Evolutionary conservation across 2,329 filamentous ascomycete species (phyloP).

Genomic region (Aspergillus arachidicola): DNA sequence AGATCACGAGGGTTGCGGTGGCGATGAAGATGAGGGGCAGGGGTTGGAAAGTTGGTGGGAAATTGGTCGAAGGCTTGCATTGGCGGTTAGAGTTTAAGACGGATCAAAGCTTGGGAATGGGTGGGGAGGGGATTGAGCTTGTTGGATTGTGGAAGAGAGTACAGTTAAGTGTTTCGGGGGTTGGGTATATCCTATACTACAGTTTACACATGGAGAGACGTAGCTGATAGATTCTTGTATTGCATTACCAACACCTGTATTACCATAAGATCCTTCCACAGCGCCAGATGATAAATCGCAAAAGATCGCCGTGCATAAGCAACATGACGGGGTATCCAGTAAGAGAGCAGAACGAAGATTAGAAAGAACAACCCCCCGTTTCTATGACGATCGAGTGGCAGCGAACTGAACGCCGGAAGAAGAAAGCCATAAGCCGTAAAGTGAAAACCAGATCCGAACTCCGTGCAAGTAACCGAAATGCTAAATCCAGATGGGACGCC

Average conservation of each 20-base stretch:
- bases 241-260: constrained; percentile 16
- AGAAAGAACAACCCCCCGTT: constrained; percentile 18
- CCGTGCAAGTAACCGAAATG: constrained; percentile 11
- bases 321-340: constrained; percentile 40
- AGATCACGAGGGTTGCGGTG: constrained; percentile 68
- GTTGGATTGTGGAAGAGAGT: constrained; percentile 75
- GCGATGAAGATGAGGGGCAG: constrained; percentile 14
- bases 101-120: constrained; percentile 45
- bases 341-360: constrained; percentile 22
- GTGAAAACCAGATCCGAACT: not conserved
- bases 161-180: constrained; percentile 4
- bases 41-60: constrained; percentile 42
- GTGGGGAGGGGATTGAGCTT: constrained; percentile 83
- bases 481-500: constrained; percentile 8
- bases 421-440: constrained; percentile 11
- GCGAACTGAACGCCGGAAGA: constrained; percentile 8
- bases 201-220: not conserved
- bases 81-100: too few relatives aligned
- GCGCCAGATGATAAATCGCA: constrained; percentile 9
- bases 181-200: too few relatives aligned
- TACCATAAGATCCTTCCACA: constrained; percentile 11
- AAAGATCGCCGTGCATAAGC: constrained; percentile 28
- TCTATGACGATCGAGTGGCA: constrained; percentile 20
- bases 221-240: not conserved
- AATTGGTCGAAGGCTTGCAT: constrained; percentile 35